Base-by-base conservation (phyloP, 2,329 filamentous ascomycete genomes). In the Aspergillus niger region DNA sequence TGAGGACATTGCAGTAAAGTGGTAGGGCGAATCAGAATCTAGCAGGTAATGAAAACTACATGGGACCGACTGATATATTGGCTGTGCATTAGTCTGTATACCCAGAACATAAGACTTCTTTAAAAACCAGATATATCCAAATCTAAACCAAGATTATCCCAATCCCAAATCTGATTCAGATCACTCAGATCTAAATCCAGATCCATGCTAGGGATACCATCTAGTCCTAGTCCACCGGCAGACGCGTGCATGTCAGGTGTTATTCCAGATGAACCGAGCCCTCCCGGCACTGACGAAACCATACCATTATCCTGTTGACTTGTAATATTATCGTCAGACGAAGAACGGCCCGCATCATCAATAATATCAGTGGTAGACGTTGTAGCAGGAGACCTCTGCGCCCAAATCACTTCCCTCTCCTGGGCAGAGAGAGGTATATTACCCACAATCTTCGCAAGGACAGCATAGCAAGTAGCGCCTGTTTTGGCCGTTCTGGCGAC, bases 111-210 rank as follows among this genome's bases (percentile, higher is more conserved):
- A 20, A 20, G 20, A 2, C 20, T 20, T 20, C 20, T 0, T 20
- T 20, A 20, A 2, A 20, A 20, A 2, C 20, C 20, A 20, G 20
- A 50, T 17, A 61, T 51, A 43, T 60, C 32, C 15, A 71, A 43
- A 43, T 71, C 32, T 8, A 71, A 41, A 43, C 70, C 66, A 41
- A 72, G 63, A 26, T 65, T 63, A 30, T 64, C 63, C 70, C 67
- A 71, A 41, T 72, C 68, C 70, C 70, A 72, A 10, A 73, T 68
- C 44, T 70, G 62, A 50, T 64, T 57, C 20, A 73, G 55, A 15
- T 68, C 68, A 3, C 69, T 70, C 39, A 70, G 53, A 36, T 36
- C 11, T 4, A 36, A 10, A 3, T 67, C 20, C 41, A 44, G 2
- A 48, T 73, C 69, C 39, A 70, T 8, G 53, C 65, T 57, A 8